These are phyloP conservation scores for Artemisia argyi DNA, from an alignment of 129 eudicot species.

Conservation along the genomic window DNA sequence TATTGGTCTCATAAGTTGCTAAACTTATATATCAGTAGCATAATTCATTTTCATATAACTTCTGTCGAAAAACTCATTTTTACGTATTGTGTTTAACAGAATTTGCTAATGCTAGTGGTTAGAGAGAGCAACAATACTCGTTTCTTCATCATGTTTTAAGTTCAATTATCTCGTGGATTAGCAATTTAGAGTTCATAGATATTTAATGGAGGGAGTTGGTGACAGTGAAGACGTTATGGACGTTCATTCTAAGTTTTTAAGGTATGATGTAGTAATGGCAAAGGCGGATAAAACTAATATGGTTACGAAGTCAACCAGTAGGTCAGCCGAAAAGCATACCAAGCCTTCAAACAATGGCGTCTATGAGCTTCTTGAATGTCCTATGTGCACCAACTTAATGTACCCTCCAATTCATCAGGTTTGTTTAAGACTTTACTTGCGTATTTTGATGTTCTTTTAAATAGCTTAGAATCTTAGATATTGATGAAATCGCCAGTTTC, in stretches of 20 bases:
- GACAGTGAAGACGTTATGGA: slow-evolving; percentile 37
- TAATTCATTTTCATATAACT: neutral
- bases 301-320: slow-evolving; percentile 12
- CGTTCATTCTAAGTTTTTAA: slow-evolving; percentile 29
- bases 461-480: neutral
- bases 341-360: slow-evolving; percentile 28
- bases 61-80: slow-evolving; percentile 5
- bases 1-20: slow-evolving; percentile 18
- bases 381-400: slow-evolving; percentile 41
- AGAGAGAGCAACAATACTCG: slow-evolving; percentile 9
- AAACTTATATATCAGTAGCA: slow-evolving; percentile 8
- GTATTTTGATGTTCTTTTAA: neutral
- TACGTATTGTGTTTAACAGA: slow-evolving; percentile 33
- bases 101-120: slow-evolving; percentile 13
- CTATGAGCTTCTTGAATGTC: slow-evolving; percentile 45
- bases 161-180: neutral
- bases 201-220: slow-evolving; percentile 33
- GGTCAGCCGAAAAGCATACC: slow-evolving; percentile 17
- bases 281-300: slow-evolving; percentile 21
- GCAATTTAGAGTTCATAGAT: neutral
- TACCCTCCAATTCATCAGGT: slow-evolving; percentile 55
- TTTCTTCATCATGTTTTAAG: slow-evolving; percentile 10
- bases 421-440: neutral
- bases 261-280: slow-evolving; percentile 27
- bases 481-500: neutral